A percentile compares a stretch with the other conserved stretches of the same genome.
phyloP scores from a whole-genome alignment of 441 rosid species.

The Gossypium davidsonii region DNA sequence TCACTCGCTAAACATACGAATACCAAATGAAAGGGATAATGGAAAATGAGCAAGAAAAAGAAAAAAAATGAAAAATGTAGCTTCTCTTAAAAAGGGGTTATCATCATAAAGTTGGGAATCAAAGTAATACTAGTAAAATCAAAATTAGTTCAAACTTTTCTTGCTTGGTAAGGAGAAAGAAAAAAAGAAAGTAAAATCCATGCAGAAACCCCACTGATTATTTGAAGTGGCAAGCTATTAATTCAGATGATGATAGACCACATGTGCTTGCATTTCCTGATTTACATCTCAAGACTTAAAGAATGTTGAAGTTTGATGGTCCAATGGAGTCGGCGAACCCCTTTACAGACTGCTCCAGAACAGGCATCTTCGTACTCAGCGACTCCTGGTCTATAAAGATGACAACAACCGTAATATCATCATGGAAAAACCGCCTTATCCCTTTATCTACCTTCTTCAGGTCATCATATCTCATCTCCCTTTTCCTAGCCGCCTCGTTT shows the following conservation, averaged over 20 bases:
- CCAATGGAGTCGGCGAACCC: slow-evolving; percentile 56
- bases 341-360: slow-evolving; percentile 58
- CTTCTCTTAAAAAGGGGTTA: neutral
- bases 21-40: too few species aligned
- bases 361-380: slow-evolving; percentile 33
- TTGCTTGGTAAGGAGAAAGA: neutral
- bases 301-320: slow-evolving; percentile 62
- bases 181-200: neutral
- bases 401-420: slow-evolving; percentile 83
- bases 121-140: neutral
- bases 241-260: slow-evolving; percentile 22
- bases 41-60: neutral
- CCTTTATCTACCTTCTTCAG: slow-evolving; percentile 65
- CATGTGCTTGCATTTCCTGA: slow-evolving; percentile 7
- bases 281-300: slow-evolving; percentile 29
- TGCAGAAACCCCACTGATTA: slow-evolving; percentile 9
- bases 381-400: slow-evolving; percentile 62
- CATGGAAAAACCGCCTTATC: slow-evolving; percentile 58
- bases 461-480: slow-evolving; percentile 58
- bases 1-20: too few species aligned
- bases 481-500: slow-evolving; percentile 62
- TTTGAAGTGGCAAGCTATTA: neutral
- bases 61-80: neutral
- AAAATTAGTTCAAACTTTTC: neutral
- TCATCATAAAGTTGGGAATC: neutral